phyloP scores from a whole-genome alignment of 164 flowering plant species.

The Liquidambar formosana region DNA sequence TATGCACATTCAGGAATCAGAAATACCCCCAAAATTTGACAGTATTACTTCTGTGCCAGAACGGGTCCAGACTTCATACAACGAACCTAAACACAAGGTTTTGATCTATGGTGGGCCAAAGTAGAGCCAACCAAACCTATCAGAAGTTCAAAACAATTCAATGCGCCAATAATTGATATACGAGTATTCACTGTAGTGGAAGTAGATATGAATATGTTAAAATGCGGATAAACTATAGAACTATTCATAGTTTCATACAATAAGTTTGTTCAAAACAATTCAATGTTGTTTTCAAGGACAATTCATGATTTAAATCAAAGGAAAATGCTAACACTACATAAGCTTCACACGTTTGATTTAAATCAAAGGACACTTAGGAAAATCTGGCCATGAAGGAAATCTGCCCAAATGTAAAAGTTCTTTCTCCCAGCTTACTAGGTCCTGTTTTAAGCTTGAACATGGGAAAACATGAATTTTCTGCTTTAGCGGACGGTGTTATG shows the following conservation, averaged over 20 bases:
- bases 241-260: no score
- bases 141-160: constrained; percentile 5
- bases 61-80: constrained; percentile 99
- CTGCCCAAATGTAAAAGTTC: background rate
- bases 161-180: background rate
- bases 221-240: constrained; percentile 3
- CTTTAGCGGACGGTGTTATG: background rate
- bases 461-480: background rate
- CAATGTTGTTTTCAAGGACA: constrained; percentile 93
- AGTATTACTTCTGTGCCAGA: constrained; percentile 73
- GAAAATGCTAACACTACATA: constrained; percentile 48
- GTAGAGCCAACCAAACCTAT: constrained; percentile 81
- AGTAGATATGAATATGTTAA: background rate
- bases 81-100: constrained; percentile 84
- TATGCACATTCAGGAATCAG: background rate
- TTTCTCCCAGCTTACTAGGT: no score
- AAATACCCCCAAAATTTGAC: background rate
- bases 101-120: constrained; percentile 83
- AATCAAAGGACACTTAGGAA: no score
- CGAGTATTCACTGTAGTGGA: background rate
- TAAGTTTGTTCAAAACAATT: no score
- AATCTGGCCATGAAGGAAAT: background rate
- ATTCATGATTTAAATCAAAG: no score
- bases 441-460: background rate
- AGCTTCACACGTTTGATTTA: background rate